A percentile compares a stretch with the other conserved stretches of the same genome.
Evolutionary conservation across 2,329 filamentous ascomycete species (phyloP).

Genomic region (Neofusicoccum umdonicola): DNA sequence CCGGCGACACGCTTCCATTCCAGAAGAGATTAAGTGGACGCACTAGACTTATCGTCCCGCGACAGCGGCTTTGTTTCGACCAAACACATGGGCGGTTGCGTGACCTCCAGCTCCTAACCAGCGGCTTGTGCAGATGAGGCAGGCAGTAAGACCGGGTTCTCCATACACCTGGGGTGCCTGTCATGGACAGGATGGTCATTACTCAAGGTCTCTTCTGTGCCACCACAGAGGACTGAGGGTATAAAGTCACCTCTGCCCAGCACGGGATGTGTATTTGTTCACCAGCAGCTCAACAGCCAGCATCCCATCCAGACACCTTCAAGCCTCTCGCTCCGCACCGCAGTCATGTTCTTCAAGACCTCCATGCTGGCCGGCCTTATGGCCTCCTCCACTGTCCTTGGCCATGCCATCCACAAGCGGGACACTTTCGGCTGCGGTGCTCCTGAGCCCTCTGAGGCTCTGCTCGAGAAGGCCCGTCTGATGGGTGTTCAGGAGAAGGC

Average conservation of each 20-base stretch:
- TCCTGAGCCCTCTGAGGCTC: conserved; percentile 21
- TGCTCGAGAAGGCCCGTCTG: conserved; percentile 20
- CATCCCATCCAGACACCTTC: not conserved
- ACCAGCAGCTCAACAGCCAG: conserved; percentile 1
- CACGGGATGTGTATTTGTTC: not conserved
- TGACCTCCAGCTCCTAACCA: not conserved
- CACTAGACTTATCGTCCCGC: not conserved
- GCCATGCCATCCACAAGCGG: conserved; percentile 3
- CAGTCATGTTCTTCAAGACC: conserved; percentile 2
- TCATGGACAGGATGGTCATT: not conserved
- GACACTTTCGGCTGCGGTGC: conserved; percentile 20
- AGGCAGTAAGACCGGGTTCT: not conserved
- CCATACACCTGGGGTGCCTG: conserved; percentile 3
- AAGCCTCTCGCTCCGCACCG: not conserved
- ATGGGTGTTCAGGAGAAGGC: conserved; percentile 20
- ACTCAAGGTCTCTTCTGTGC: not conserved
- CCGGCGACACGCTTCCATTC: not conserved
- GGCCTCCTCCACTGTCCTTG: not conserved
- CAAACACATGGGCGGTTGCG: not conserved
- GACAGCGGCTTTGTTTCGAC: not conserved
- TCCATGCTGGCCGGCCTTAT: not conserved
- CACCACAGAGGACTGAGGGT: not conserved
- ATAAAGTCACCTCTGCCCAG: not conserved
- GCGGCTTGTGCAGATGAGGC: conserved; percentile 4
- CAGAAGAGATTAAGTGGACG: not conserved